A percentile compares a stretch with the other conserved stretches of the same genome.
These are phyloP conservation scores for Penicillium robsamsonii DNA, from an alignment of 495 filamentous ascomycete genomes.

Conservation along the genomic window DNA sequence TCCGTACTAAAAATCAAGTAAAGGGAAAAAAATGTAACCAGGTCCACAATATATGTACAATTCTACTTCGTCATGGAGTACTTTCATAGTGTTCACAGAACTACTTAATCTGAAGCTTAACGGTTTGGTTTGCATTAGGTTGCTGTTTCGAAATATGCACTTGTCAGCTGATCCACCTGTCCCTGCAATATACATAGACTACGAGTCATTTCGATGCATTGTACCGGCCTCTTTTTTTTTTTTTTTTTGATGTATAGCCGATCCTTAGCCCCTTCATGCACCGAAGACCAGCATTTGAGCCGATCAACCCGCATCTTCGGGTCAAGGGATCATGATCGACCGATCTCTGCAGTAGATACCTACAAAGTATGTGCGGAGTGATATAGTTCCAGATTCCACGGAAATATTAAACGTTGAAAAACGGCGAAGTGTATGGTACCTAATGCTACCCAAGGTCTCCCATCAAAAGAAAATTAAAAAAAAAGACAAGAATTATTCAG, in stretches of 20 bases:
- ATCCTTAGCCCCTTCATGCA: conserved; percentile 22
- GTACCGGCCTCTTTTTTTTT: conserved; percentile 2
- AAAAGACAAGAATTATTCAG: conserved; percentile 1
- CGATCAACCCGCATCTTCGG: conserved; percentile 28
- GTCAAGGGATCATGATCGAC: conserved; percentile 16
- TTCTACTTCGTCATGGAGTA: no score
- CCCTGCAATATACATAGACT: conserved; percentile 28
- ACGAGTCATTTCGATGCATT: conserved; percentile 25
- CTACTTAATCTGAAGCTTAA: conserved; percentile 4
- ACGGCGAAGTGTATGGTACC: not conserved
- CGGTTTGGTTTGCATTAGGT: conserved; percentile 2
- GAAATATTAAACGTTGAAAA: not conserved
- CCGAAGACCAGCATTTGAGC: conserved; percentile 25
- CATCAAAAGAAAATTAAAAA: not conserved
- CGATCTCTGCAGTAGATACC: conserved; percentile 10
- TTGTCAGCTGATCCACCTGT: conserved; percentile 20
- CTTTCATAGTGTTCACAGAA: not conserved
- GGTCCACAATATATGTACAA: no score
- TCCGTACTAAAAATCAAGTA: not conserved
- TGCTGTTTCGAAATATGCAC: conserved; percentile 4
- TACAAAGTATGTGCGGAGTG: no score
- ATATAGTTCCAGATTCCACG: no score
- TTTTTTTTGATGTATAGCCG: not conserved
- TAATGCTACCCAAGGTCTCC: not conserved
- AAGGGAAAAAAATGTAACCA: not conserved